Conservation (phyloP, 1,284 basidiomycete genomes). For the Microbotryum scabiosae region DNA sequence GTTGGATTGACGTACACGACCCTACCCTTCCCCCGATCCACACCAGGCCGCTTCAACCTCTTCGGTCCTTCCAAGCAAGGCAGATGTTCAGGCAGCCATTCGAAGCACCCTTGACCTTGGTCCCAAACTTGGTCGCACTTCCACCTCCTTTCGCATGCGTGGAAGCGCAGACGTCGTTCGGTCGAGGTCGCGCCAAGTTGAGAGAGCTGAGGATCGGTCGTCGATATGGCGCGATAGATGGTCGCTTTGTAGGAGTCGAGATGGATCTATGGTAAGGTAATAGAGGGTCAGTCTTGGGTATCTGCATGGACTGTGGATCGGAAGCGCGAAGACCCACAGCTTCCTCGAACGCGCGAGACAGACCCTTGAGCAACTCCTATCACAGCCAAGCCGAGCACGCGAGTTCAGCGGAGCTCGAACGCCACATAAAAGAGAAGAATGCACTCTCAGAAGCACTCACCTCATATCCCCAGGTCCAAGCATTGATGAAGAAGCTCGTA, state of each 20-base stretch:
- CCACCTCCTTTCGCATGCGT: slow-evolving; percentile 77
- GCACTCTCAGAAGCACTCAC: slow-evolving; percentile 10
- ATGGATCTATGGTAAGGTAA: slow-evolving; percentile 55
- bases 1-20: slow-evolving; percentile 71
- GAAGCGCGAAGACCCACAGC: too few species aligned
- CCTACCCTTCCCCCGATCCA: slow-evolving; percentile 18
- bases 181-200: slow-evolving; percentile 57
- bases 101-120: slow-evolving; percentile 27
- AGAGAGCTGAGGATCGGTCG: slow-evolving; percentile 54
- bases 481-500: slow-evolving; percentile 75
- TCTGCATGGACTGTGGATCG: background rate
- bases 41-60: slow-evolving; percentile 7
- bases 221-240: slow-evolving; percentile 52
- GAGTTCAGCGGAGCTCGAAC: too few species aligned
- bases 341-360: too few species aligned
- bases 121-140: slow-evolving; percentile 50
- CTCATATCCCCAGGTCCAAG: slow-evolving; percentile 77
- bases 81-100: slow-evolving; percentile 17
- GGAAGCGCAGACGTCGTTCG: slow-evolving; percentile 53
- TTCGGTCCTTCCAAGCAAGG: slow-evolving; percentile 12
- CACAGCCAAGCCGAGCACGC: slow-evolving; percentile 41
- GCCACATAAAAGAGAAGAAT: background rate
- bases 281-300: too few species aligned
- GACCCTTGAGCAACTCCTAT: slow-evolving; percentile 69
- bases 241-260: slow-evolving; percentile 75